These are phyloP conservation scores for Pseudisothecium myosuroides DNA, from an alignment of 225 moss, liverwort and hornwort species.

Conservation along the genomic window DNA sequence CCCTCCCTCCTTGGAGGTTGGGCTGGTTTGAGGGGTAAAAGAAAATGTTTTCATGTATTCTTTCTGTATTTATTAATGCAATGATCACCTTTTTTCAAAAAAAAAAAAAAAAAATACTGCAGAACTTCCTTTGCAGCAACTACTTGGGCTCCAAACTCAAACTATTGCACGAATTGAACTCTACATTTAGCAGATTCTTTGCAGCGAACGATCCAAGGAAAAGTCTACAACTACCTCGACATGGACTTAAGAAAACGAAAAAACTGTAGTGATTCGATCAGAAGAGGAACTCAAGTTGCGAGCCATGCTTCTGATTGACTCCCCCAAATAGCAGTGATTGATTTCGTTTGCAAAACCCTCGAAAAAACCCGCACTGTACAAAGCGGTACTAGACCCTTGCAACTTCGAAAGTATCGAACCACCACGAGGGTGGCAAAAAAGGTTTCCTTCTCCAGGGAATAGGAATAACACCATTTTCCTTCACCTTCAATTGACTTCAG, in stretches of 20 bases:
- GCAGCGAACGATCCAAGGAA: background rate
- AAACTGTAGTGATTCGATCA: background rate
- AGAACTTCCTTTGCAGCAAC: background rate
- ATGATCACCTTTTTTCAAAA: no score
- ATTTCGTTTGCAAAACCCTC: background rate
- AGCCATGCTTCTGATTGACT: background rate
- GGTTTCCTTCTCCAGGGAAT: background rate
- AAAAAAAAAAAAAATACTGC: no score
- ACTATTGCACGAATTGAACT: background rate
- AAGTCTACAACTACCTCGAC: background rate
- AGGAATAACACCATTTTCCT: background rate
- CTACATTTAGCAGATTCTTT: background rate
- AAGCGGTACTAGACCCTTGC: background rate
- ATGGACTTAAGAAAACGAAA: background rate
- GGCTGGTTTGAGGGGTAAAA: no score
- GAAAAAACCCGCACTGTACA: background rate
- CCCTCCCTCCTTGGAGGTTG: no score
- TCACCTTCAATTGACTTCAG: background rate
- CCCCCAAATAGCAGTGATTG: background rate
- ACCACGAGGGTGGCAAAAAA: slow-evolving; percentile 13
- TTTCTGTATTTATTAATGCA: no score
- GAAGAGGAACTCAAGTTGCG: background rate
- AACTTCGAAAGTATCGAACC: background rate
- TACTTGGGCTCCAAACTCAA: background rate
- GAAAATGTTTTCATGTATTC: no score